A percentile compares a stretch with the other conserved stretches of the same genome.
phyloP scores from a whole-genome alignment of 2,329 filamentous ascomycete species.

The Rhinocladiella similis region DNA sequence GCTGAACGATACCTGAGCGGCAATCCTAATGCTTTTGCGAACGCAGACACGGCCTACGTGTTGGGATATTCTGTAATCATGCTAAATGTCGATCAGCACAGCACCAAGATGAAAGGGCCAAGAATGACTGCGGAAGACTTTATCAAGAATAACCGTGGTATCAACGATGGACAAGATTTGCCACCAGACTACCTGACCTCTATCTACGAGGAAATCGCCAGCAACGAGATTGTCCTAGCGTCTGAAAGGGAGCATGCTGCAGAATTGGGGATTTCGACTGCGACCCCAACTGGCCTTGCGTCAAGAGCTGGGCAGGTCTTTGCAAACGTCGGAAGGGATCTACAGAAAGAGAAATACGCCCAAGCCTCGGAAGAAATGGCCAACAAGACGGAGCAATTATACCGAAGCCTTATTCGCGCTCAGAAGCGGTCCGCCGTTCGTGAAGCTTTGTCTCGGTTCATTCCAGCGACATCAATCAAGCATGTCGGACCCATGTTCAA shows the following conservation, averaged over 20 bases:
- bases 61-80: constrained; percentile 95
- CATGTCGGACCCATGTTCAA: constrained; percentile 99
- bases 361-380: constrained; percentile 96
- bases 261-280: constrained; percentile 65
- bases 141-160: constrained; percentile 97
- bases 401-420: constrained; percentile 87
- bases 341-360: constrained; percentile 88
- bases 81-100: constrained; percentile 95
- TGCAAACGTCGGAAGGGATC: constrained; percentile 85
- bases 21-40: constrained; percentile 96
- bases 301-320: constrained; percentile 85
- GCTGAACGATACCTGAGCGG: constrained; percentile 92
- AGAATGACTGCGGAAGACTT: constrained; percentile 97
- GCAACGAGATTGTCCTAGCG: constrained; percentile 90
- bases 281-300: constrained; percentile 67
- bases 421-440: constrained; percentile 79
- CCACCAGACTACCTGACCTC: constrained; percentile 85
- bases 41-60: constrained; percentile 96
- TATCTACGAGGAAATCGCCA: constrained; percentile 90
- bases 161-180: constrained; percentile 93
- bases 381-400: constrained; percentile 77
- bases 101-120: constrained; percentile 73
- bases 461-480: constrained; percentile 88
- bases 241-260: constrained; percentile 90
- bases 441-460: constrained; percentile 69